Evolutionary conservation across 2,329 filamentous ascomycete species (phyloP), one percentile per base, ranked within the genome.

Genomic region (Diaporthe longicolla): DNA sequence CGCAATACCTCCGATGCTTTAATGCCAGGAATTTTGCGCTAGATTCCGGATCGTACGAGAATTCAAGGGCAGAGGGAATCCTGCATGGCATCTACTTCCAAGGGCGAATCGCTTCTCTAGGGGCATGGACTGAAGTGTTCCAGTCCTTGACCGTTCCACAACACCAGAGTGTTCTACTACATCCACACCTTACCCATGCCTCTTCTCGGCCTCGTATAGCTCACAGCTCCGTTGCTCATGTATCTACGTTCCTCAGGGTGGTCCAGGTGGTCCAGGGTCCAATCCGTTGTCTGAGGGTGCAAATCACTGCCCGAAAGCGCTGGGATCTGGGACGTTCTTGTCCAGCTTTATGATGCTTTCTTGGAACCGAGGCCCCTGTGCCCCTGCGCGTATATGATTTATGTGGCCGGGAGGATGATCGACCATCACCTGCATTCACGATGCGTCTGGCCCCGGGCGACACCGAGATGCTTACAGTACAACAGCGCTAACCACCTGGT

Each of bases 341-440:
- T 19, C 45, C 48, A 32, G 48, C 45, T 19, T 54, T 17, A n/a
- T 29, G 15, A 29, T 1, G 32, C 32, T 54, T 54, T 15, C 8
- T 6, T 40, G 48, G 48, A 35, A 40, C 32, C 48, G 5, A 26
- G 48, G 40, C 15, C n/a, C 32, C 45, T 21, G 32, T 17, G 32
- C 32, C n/a, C 9, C 40, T 43, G 13, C 19, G 32, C n/a, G 13
- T 32, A n/a, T 19, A 35, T 50, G 26, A 7, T 48, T 13, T 52
- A 37, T 5, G 32, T 35, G 21, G 7, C n/a, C 26, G 13, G 19
- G 6, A 24, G 45, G 29, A 15, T 66, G 29, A 52, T 52, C 37
- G 29, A 48, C 29, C 63, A 52, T 52, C 11, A 52, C 48, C 7
- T 50, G 63, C 63, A 52, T 66, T 45, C 61, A 35, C 29, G 45